phyloP scores from a whole-genome alignment of 1,139 yeast species.

The Geotrichum candidum region DNA sequence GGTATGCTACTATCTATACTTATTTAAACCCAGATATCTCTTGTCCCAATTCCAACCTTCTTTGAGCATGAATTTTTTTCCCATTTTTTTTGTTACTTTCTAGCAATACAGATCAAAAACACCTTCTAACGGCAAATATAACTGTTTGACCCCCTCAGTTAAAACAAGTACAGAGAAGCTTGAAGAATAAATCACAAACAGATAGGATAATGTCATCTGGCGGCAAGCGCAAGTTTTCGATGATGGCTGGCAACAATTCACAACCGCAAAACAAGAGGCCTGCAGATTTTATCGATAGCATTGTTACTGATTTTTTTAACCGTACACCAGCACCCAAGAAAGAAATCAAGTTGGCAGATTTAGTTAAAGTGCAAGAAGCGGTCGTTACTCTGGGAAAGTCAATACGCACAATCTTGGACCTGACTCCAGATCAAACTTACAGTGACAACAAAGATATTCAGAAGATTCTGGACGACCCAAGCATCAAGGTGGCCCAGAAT shows the following conservation, averaged over 20 bases:
- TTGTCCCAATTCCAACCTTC: background rate
- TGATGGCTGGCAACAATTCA: background rate
- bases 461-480: constrained; percentile 2
- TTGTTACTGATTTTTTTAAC: background rate
- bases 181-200: background rate
- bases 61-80: background rate
- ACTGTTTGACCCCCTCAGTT: background rate
- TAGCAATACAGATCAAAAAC: background rate
- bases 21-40: background rate
- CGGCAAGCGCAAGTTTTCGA: background rate
- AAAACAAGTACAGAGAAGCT: background rate
- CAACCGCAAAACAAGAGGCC: background rate
- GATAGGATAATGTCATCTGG: background rate
- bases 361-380: constrained; percentile 9
- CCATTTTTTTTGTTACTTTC: background rate
- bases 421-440: constrained; percentile 11
- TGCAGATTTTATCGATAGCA: background rate
- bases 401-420: constrained; percentile 7
- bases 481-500: constrained; percentile 12
- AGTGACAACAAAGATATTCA: constrained; percentile 3
- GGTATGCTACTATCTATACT: background rate
- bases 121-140: background rate
- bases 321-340: background rate
- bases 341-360: constrained; percentile 2
- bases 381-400: constrained; percentile 10